These are phyloP conservation scores for Irpex sp. DNA, from an alignment of 1,284 basidiomycete species.

Conservation along the genomic window DNA sequence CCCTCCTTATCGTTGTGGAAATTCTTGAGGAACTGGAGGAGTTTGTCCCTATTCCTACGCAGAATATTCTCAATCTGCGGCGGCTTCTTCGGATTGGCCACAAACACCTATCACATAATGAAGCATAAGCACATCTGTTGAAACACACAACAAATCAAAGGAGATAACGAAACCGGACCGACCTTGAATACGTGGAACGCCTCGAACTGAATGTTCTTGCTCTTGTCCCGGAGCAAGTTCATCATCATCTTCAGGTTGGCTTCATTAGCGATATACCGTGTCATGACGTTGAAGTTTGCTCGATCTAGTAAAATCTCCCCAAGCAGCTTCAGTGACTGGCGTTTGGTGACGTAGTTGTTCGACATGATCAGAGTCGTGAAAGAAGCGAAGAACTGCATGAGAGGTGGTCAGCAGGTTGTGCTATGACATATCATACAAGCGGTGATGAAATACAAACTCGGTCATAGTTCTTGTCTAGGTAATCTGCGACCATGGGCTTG, in stretches of 20 bases:
- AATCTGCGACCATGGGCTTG: constrained; percentile 95
- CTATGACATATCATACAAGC: background rate
- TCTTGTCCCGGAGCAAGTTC: constrained; percentile 96
- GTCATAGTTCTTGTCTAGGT: constrained; percentile 96
- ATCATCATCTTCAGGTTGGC: constrained; percentile 99
- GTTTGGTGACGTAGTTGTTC: constrained; percentile 98
- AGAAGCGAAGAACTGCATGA: constrained; percentile 84
- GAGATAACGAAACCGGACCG: constrained; percentile 14
- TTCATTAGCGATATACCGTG: constrained; percentile 90
- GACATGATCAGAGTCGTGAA: constrained; percentile 93
- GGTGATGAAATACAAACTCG: constrained; percentile 49
- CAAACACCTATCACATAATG: constrained; percentile 71
- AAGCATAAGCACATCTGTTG: background rate
- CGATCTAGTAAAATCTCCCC: constrained; percentile 97
- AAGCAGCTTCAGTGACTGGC: constrained; percentile 96
- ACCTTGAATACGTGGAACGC: constrained; percentile 99
- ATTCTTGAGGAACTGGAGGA: constrained; percentile 84
- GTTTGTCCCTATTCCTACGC: constrained; percentile 90
- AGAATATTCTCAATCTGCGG: constrained; percentile 92
- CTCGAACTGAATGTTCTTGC: constrained; percentile 99
- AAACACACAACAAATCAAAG: background rate
- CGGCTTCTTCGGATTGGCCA: constrained; percentile 99
- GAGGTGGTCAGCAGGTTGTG: constrained; percentile 1
- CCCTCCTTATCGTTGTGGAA: constrained; percentile 99
- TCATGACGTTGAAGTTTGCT: constrained; percentile 98